phyloP scores from a whole-genome alignment of 139 green algal genomes.

The Chlorella ohadii region DNA sequence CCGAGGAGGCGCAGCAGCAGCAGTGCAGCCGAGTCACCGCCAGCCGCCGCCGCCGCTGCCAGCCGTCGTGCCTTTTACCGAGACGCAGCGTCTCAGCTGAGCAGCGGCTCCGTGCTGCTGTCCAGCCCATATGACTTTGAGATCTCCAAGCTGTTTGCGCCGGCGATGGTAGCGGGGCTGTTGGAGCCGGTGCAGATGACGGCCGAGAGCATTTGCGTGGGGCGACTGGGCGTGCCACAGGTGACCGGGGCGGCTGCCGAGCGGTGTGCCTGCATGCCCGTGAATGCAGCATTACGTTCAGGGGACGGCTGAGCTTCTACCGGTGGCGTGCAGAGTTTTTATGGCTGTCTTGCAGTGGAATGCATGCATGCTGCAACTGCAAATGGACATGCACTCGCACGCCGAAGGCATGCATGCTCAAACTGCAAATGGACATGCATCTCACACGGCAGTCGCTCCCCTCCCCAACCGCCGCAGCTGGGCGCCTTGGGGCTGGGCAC shows the following conservation, averaged over 20 bases:
- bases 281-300: neutral
- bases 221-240: constrained; percentile 32
- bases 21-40: neutral
- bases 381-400: too few species aligned
- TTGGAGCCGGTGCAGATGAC: constrained; percentile 44
- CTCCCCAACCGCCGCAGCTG: constrained; percentile 10
- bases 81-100: neutral
- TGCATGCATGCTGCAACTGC: too few species aligned
- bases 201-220: constrained; percentile 36
- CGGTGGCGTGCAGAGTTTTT: too few species aligned
- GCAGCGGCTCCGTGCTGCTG: neutral
- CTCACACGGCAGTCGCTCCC: too few species aligned
- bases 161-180: constrained; percentile 33
- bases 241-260: neutral
- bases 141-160: constrained; percentile 36
- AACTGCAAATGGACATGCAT: too few species aligned
- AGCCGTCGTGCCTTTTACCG: constrained; percentile 5
- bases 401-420: too few species aligned
- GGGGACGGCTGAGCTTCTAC: too few species aligned
- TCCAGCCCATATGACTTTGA: constrained; percentile 14
- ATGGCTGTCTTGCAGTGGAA: too few species aligned
- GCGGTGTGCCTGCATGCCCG: too few species aligned
- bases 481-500: constrained; percentile 46
- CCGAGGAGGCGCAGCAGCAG: neutral
- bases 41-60: neutral